Conservation (phyloP, 208 protist species). For the Herpetomonas tarakana region DNA sequence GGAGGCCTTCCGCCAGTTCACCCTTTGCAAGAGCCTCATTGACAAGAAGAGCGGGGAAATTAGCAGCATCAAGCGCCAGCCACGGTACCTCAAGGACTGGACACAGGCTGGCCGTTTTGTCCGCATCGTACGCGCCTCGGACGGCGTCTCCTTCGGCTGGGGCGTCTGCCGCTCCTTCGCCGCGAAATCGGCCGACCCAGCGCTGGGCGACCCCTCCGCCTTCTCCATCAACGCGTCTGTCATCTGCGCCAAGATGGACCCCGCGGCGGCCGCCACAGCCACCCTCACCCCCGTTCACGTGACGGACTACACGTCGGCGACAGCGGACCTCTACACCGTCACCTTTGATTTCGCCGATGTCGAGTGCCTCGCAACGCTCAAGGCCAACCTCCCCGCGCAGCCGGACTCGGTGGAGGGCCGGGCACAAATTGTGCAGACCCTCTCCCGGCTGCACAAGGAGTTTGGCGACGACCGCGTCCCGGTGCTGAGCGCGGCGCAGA, state of each 20-base stretch:
- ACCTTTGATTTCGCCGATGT: conserved; percentile 86
- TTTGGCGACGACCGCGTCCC: conserved; percentile 80
- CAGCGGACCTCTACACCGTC: conserved; percentile 82
- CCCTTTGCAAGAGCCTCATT: conserved; percentile 72
- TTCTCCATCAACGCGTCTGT: conserved; percentile 73
- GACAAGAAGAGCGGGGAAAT: conserved; percentile 66
- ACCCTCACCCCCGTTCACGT: conserved; percentile 72
- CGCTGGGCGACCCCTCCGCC: conserved; percentile 57
- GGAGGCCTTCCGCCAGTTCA: conserved; percentile 86
- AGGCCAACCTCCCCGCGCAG: conserved; percentile 74
- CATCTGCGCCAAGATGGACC: conserved; percentile 77
- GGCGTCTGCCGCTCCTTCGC: conserved; percentile 74
- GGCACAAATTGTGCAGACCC: conserved; percentile 71
- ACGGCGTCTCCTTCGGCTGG: conserved; percentile 81
- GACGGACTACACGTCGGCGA: conserved; percentile 71
- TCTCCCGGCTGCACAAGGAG: conserved; percentile 71
- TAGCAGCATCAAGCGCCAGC: conserved; percentile 72
- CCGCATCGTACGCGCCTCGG: conserved; percentile 57
- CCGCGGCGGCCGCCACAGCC: conserved; percentile 22
- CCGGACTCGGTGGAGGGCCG: conserved; percentile 73
- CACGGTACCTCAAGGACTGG: conserved; percentile 92
- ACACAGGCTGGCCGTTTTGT: conserved; percentile 96
- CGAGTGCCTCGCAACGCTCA: conserved; percentile 64
- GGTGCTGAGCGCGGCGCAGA: conserved; percentile 95
- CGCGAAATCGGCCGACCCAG: conserved; percentile 49